phyloP scores from a whole-genome alignment of 345 rosid genomes.

The Durio zibethinus region DNA sequence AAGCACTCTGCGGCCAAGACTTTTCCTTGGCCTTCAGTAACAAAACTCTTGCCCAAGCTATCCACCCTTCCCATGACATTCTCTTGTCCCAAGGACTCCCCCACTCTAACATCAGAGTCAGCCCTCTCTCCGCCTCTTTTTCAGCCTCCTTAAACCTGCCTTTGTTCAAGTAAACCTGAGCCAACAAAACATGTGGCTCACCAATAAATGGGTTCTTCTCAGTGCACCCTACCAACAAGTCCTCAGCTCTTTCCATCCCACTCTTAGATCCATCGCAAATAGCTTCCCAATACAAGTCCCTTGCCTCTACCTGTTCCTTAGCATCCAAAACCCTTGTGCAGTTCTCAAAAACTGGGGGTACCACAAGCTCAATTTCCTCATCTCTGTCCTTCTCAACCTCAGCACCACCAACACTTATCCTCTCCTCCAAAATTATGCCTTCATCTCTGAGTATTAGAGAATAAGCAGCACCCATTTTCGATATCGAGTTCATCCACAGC shows the following conservation, averaged over 20 bases:
- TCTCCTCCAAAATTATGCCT: conserved; percentile 41
- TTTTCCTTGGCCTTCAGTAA: conserved; percentile 68
- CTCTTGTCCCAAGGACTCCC: conserved; percentile 94
- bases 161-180: conserved; percentile 52
- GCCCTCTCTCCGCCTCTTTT: conserved; percentile 57
- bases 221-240: conserved; percentile 35
- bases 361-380: conserved; percentile 68
- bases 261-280: conserved; percentile 42
- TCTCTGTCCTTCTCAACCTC: conserved; percentile 45
- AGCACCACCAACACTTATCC: conserved; percentile 34
- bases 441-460: conserved; percentile 64
- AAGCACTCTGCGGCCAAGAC: conserved; percentile 68
- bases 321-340: conserved; percentile 63
- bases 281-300: conserved; percentile 76
- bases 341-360: conserved; percentile 63
- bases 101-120: conserved; percentile 69
- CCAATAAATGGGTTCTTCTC: conserved; percentile 78
- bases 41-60: conserved; percentile 78
- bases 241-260: conserved; percentile 45
- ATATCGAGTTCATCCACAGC: conserved; percentile 66
- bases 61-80: conserved; percentile 88
- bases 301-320: conserved; percentile 51
- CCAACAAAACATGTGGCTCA: conserved; percentile 74
- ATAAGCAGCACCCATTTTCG: conserved; percentile 79
- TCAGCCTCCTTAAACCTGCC: conserved; percentile 69